Evolutionary conservation across 768 basidiomycete genomes (phyloP).

Genomic region (Leucocoprinus sp.): DNA sequence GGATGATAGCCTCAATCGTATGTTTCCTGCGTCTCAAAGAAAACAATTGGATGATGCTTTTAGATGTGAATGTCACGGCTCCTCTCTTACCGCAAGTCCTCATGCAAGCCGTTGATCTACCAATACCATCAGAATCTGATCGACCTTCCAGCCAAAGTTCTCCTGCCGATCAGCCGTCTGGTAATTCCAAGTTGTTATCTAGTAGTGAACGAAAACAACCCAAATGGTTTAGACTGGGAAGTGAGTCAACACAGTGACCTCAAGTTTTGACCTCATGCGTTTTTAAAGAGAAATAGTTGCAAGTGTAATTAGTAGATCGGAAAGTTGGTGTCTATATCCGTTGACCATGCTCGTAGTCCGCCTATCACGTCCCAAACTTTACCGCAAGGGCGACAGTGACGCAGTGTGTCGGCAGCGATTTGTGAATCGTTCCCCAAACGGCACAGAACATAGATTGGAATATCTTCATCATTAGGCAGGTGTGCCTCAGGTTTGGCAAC

Average conservation of each 20-base stretch:
- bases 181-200: neutral
- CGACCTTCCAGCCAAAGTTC: slow-evolving; percentile 6
- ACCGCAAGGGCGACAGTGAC: slow-evolving; percentile 22
- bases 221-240: slow-evolving; percentile 73
- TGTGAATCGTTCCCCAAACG: slow-evolving; percentile 92
- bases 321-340: slow-evolving; percentile 63
- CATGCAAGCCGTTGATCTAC: slow-evolving; percentile 57
- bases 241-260: slow-evolving; percentile 27
- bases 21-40: slow-evolving; percentile 12
- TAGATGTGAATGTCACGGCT: slow-evolving; percentile 50
- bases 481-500: slow-evolving; percentile 48
- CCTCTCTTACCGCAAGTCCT: slow-evolving; percentile 55
- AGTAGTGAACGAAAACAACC: slow-evolving; percentile 52
- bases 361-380: slow-evolving; percentile 66
- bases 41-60: neutral
- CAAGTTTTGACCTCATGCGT: neutral
- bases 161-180: slow-evolving; percentile 5
- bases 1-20: slow-evolving; percentile 65
- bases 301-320: slow-evolving; percentile 58
- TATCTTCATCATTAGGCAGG: slow-evolving; percentile 21
- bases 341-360: slow-evolving; percentile 76
- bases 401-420: slow-evolving; percentile 65
- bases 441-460: slow-evolving; percentile 59
- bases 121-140: slow-evolving; percentile 37
- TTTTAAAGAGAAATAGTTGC: slow-evolving; percentile 18